phyloP scores from a whole-genome alignment of 2,329 filamentous ascomycete species.

The Penicillium psychrosexuale region DNA sequence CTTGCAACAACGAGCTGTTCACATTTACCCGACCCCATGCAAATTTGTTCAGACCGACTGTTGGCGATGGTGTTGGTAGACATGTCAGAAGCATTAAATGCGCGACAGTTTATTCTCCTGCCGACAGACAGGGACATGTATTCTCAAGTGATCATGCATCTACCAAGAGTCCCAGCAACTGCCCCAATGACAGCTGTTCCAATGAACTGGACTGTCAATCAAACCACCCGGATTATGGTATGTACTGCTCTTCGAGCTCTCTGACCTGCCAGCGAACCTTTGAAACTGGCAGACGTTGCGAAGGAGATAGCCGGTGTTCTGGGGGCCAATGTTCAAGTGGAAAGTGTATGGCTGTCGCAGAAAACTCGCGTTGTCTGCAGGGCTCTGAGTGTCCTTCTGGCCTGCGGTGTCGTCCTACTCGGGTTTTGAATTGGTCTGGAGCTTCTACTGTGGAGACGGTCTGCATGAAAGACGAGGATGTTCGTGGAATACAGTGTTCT shows the following conservation, averaged over 20 bases:
- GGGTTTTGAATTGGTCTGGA: neutral
- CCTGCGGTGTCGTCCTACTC: neutral
- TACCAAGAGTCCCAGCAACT: neutral
- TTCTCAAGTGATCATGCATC: neutral
- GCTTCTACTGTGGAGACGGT: neutral
- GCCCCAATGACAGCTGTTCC: neutral
- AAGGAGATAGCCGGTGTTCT: neutral
- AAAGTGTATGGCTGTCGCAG: neutral
- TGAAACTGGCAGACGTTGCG: neutral
- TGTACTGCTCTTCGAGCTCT: neutral
- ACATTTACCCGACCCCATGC: slow-evolving; percentile 1
- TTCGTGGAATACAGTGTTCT: neutral
- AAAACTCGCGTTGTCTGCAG: neutral
- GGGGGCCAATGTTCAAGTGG: neutral
- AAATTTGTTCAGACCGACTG: neutral
- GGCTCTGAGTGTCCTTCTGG: neutral
- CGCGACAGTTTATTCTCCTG: neutral
- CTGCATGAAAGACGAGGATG: neutral
- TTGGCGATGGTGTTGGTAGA: neutral
- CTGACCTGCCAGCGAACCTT: neutral
- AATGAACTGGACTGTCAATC: neutral
- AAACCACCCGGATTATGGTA: neutral
- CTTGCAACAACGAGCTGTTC: neutral
- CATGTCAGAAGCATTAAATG: neutral
- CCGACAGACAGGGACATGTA: neutral